Base-by-base conservation (phyloP, 2,329 filamentous ascomycete species). In the Cladobotryum protrusum region DNA sequence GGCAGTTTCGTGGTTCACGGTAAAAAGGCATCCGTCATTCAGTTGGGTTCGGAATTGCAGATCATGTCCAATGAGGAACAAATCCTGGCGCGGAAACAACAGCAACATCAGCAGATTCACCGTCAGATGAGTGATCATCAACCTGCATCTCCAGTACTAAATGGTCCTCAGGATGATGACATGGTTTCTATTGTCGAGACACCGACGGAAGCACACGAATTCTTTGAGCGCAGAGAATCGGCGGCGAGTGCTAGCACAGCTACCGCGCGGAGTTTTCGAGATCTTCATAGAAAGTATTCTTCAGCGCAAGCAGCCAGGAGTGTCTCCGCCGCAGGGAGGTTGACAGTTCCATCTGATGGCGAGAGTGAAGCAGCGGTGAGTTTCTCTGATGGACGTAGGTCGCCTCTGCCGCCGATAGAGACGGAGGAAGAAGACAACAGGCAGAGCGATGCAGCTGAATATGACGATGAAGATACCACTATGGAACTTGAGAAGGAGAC, bases 11-110 rank as follows among this genome's bases (percentile, higher is more conserved):
- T 93, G 4, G 85, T 99, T 4, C 93, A 99, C 62, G 92, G 93
- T 53, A 99, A 97, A 73, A 97, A 99, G 68, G 93, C 93, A 3
- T 96, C 90, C 1, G 88, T 99, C 49, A 89, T 99, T 58, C 95
- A 89, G n/a, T 95, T 99, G 64, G 90, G 91, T 8, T 83, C 85
- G n/a, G 92, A 96, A 59, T 84, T 96, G 72, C 85, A 92, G 61
- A 85, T 79, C 52, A 81, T 91, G 68, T 78, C 85, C 1, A 77
- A 82, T 0, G 87, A 92, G 53, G 86, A 91, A 61, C 82, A 85
- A 35, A 70, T 89, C 39, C 80, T 83, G 50, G 72, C 84, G 44
- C 78, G 83, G 48, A 87, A 79, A 56, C 69, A 72, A 40, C 66
- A 71, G 57, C 69, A 72, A 41, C 66, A 71, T 5, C 70, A 73